Evolutionary conservation across 2,329 filamentous ascomycete genomes (phyloP).

Genomic region (Colletotrichum sp.): DNA sequence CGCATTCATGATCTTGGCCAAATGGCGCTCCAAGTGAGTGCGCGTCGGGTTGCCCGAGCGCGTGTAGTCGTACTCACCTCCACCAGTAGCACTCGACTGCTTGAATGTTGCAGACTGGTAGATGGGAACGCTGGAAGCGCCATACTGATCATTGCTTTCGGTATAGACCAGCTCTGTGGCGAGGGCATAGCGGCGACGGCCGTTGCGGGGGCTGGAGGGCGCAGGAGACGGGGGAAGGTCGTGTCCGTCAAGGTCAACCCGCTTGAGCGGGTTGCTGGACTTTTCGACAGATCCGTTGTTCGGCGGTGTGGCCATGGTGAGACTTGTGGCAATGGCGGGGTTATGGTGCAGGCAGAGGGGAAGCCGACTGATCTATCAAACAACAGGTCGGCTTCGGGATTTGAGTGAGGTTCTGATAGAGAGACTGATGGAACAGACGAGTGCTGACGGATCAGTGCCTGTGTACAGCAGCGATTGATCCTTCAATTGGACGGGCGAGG

Average conservation of each 20-base stretch:
- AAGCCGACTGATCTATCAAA: background rate
- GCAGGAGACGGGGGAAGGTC: conserved; percentile 90
- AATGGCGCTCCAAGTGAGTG: conserved; percentile 92
- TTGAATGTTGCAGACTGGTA: conserved; percentile 99
- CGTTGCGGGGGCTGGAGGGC: conserved; percentile 86
- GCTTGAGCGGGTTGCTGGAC: conserved; percentile 47
- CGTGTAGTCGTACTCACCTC: conserved; percentile 96
- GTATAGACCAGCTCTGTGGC: conserved; percentile 97
- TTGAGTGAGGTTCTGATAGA: background rate
- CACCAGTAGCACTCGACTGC: conserved; percentile 79
- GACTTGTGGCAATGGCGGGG: background rate
- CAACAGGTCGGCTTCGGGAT: background rate
- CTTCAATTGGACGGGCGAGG: background rate
- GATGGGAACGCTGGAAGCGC: conserved; percentile 93
- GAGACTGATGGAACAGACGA: background rate
- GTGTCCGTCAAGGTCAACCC: conserved; percentile 82
- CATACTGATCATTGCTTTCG: conserved; percentile 95
- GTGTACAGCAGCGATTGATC: background rate
- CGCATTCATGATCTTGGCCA: conserved; percentile 99
- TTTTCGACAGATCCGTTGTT: conserved; percentile 12
- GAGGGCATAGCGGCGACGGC: conserved; percentile 83
- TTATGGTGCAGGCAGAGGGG: background rate
- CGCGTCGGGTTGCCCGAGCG: conserved; percentile 96
- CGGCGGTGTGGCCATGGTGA: conserved; percentile 18
- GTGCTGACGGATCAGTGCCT: background rate